Conservation (phyloP, 305 asterid genomes). For the Nicotiana rustica region DNA sequence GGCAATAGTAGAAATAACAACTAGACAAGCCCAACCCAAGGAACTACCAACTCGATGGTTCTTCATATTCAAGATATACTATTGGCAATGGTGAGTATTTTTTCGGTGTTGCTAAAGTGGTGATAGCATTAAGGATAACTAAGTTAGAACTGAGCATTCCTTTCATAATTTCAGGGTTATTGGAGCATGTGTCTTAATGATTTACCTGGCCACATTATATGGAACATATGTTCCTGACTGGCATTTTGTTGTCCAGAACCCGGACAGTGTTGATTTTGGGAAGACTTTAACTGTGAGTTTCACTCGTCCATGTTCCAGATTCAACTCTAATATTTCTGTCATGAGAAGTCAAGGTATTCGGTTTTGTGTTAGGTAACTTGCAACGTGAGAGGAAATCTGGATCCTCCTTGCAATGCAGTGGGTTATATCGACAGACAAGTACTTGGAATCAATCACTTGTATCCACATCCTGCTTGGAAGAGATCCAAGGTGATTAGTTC, state of each 20-base stretch:
- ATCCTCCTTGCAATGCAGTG: slow-evolving; percentile 85
- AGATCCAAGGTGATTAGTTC: slow-evolving; percentile 62
- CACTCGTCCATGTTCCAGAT: not conserved
- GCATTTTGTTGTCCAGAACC: slow-evolving; percentile 63
- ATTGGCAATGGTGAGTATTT: slow-evolving; percentile 66
- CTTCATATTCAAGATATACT: slow-evolving; percentile 51
- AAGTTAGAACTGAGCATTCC: not conserved
- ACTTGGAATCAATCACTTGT: slow-evolving; percentile 78
- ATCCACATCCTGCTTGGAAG: slow-evolving; percentile 80
- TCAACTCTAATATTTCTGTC: not conserved
- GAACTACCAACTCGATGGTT: slow-evolving; percentile 38
- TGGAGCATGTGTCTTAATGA: slow-evolving; percentile 58
- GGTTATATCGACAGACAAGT: slow-evolving; percentile 73
- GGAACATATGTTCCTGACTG: slow-evolving; percentile 79
- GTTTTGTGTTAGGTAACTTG: slow-evolving; percentile 56
- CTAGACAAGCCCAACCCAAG: slow-evolving; percentile 40
- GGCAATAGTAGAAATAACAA: slow-evolving; percentile 50
- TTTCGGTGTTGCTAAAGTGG: not conserved
- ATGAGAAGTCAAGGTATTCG: not conserved
- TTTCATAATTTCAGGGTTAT: slow-evolving; percentile 52
- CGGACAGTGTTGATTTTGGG: slow-evolving; percentile 61
- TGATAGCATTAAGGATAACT: not conserved
- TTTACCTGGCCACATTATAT: slow-evolving; percentile 65
- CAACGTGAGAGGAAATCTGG: slow-evolving; percentile 64
- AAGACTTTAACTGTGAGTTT: slow-evolving; percentile 60